phyloP scores from a whole-genome alignment of 306 rosid genomes.

The Geum urbanum region DNA sequence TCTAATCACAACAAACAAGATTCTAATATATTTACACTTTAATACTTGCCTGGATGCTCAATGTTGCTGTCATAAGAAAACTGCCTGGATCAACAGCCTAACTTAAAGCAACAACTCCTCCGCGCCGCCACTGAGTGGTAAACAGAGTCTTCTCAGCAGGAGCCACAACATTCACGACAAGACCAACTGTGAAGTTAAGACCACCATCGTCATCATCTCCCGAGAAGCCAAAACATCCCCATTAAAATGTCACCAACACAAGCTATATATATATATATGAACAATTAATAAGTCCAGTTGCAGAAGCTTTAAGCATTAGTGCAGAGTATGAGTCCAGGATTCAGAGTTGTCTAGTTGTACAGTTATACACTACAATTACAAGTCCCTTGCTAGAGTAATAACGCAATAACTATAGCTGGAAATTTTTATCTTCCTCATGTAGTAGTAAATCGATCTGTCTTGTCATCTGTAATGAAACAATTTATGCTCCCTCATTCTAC shows the following conservation, averaged over 20 bases:
- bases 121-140: slow-evolving; percentile 11
- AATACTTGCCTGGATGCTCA: too few species aligned
- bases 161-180: slow-evolving; percentile 28
- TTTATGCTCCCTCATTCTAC: neutral
- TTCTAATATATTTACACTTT: too few species aligned
- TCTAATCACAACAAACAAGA: too few species aligned
- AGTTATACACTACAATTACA: neutral
- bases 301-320: slow-evolving; percentile 2
- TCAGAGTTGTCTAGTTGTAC: neutral
- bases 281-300: neutral
- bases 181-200: slow-evolving; percentile 1
- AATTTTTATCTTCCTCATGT: neutral
- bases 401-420: neutral
- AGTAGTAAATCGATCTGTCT: neutral
- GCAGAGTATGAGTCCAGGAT: slow-evolving; percentile 4
- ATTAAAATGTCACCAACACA: neutral
- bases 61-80: neutral
- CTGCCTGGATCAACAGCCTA: slow-evolving; percentile 17
- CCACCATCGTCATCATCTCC: slow-evolving; percentile 16
- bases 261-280: neutral
- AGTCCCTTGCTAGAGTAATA: neutral
- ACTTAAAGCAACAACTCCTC: neutral
- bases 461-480: neutral
- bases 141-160: slow-evolving; percentile 26
- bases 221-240: slow-evolving; percentile 30